phyloP scores from a whole-genome alignment of 805 yeast genomes.

The Metschnikowia chrysomelidarum region DNA sequence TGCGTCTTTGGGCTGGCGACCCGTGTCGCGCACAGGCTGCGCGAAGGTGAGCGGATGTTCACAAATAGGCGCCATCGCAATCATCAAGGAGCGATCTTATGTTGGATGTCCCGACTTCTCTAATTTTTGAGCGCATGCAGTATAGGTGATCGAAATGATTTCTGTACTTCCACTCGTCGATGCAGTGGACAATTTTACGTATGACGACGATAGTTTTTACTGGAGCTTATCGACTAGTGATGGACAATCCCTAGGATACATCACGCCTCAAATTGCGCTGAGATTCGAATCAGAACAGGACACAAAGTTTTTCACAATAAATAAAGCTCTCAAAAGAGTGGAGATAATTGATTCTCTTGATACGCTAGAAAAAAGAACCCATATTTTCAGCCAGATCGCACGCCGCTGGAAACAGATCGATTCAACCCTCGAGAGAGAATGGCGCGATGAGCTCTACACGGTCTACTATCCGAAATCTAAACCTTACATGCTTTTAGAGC shows the following conservation, averaged over 20 bases:
- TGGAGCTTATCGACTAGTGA: constrained; percentile 32
- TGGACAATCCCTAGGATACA: constrained; percentile 28
- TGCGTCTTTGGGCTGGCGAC: too few relatives aligned
- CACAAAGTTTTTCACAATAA: constrained; percentile 1
- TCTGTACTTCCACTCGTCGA: constrained; percentile 20
- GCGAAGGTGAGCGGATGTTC: too few relatives aligned
- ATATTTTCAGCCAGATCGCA: constrained; percentile 44
- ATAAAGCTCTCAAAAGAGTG: constrained; percentile 2
- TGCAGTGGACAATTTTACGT: constrained; percentile 33
- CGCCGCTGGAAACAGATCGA: constrained; percentile 32
- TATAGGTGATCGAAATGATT: too few relatives aligned
- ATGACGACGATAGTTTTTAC: constrained; percentile 16
- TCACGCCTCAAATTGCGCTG: constrained; percentile 25
- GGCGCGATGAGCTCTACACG: constrained; percentile 85
- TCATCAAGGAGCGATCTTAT: too few relatives aligned
- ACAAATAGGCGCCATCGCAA: too few relatives aligned
- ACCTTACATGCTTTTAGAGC: constrained; percentile 71
- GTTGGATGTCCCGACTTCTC: too few relatives aligned
- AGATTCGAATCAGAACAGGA: constrained; percentile 16
- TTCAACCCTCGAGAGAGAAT: constrained; percentile 48
- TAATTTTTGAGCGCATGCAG: too few relatives aligned
- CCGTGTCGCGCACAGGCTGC: too few relatives aligned
- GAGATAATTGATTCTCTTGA: constrained; percentile 11
- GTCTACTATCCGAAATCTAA: constrained; percentile 54
- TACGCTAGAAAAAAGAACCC: constrained; percentile 41